Percentiles rank a stretch among this genome's conserved stretches.
These are phyloP conservation scores for Fusarium nisikadoi DNA, from an alignment of 2,329 filamentous ascomycete species.

Conservation along the genomic window DNA sequence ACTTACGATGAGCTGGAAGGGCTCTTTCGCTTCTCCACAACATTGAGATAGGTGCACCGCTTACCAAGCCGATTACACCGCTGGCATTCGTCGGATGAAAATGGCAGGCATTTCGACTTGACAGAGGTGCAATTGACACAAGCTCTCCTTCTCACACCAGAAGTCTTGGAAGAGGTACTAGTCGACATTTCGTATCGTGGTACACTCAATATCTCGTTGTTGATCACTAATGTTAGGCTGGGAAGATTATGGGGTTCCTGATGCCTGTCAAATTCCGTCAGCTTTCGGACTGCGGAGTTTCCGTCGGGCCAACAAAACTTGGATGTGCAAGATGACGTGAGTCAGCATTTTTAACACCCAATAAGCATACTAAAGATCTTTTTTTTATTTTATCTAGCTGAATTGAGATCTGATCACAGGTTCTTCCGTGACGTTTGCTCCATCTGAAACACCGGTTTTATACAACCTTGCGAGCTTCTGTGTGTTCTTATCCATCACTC, in stretches of 20 bases:
- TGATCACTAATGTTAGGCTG: neutral
- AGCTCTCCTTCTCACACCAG: slow-evolving; percentile 19
- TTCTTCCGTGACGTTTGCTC: neutral
- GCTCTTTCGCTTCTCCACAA: slow-evolving; percentile 20
- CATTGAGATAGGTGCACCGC: slow-evolving; percentile 10
- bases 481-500: neutral
- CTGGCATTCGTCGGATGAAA: slow-evolving; percentile 26
- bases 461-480: neutral
- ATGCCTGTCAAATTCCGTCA: neutral
- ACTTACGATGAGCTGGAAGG: slow-evolving; percentile 8
- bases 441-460: too few relatives aligned
- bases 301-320: slow-evolving; percentile 11
- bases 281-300: neutral
- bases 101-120: slow-evolving; percentile 27
- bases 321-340: slow-evolving; percentile 1
- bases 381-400: neutral
- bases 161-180: neutral
- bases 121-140: slow-evolving; percentile 27
- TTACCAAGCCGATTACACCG: slow-evolving; percentile 24
- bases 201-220: neutral
- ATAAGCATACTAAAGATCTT: neutral
- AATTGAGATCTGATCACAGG: neutral
- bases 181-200: neutral
- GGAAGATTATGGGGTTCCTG: neutral
- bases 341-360: neutral